A percentile compares a stretch with the other conserved stretches of the same genome.
phyloP scores from a whole-genome alignment of 495 filamentous ascomycete genomes.

The Neurospora terricola region DNA sequence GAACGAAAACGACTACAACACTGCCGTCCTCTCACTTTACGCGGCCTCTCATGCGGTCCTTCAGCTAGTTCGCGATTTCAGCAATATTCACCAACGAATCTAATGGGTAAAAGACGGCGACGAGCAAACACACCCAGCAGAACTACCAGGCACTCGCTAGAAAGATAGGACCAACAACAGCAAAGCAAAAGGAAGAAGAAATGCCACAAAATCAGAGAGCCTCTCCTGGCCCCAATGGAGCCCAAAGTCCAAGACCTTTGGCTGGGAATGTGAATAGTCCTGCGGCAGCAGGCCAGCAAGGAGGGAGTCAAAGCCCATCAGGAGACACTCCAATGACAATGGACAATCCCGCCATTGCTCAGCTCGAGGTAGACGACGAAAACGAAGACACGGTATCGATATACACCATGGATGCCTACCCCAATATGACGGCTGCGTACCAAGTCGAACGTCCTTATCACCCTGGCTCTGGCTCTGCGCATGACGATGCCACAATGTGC shows the following conservation, averaged over 20 bases:
- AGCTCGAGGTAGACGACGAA: conserved; percentile 4
- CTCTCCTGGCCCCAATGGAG: not conserved
- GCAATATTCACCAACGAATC: not conserved
- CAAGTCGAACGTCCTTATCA: conserved; percentile 17
- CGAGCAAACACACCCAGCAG: not conserved
- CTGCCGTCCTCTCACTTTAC: not conserved
- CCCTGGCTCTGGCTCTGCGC: not conserved
- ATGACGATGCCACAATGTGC: conserved; percentile 38
- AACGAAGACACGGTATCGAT: conserved; percentile 9
- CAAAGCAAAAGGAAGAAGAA: not conserved
- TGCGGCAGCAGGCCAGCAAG: not conserved
- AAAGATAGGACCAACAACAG: not conserved
- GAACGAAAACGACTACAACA: not conserved
- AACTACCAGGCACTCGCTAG: conserved; percentile 5
- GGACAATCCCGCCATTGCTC: not conserved
- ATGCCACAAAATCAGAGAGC: not conserved
- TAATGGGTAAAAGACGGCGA: conserved; percentile 16
- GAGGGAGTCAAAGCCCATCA: not conserved
- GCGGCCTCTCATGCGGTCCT: not conserved
- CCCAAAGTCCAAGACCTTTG: not conserved
- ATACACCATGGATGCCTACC: conserved; percentile 26
- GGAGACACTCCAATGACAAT: not conserved
- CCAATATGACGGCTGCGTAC: conserved; percentile 15
- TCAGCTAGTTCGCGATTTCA: not conserved
- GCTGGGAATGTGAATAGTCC: not conserved